A percentile compares a stretch with the other conserved stretches of the same genome.
phyloP scores from a whole-genome alignment of 257 asterid species.

The Oldenlandia corymbosa region DNA sequence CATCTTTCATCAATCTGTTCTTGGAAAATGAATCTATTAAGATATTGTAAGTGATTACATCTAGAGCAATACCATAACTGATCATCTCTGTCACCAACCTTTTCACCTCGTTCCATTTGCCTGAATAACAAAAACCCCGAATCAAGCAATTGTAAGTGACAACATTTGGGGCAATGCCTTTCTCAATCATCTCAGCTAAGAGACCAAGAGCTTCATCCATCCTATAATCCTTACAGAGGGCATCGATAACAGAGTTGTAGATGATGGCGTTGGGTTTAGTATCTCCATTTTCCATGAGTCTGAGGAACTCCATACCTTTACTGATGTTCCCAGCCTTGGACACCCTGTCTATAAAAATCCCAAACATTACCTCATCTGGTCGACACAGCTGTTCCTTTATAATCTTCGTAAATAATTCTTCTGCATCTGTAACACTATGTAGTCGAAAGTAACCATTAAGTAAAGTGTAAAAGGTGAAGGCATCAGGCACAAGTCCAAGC shows the following conservation, averaged over 20 bases:
- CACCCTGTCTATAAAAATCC: slow-evolving; percentile 24
- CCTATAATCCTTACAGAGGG: slow-evolving; percentile 24
- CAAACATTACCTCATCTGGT: slow-evolving; percentile 1
- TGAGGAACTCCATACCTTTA: slow-evolving; percentile 14
- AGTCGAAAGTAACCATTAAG: slow-evolving; percentile 21
- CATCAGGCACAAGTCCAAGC: slow-evolving; percentile 18
- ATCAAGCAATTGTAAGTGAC: slow-evolving; percentile 5
- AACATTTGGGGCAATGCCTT: slow-evolving; percentile 15
- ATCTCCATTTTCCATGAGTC: not conserved
- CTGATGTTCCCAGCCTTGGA: slow-evolving; percentile 29
- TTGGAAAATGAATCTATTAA: not conserved
- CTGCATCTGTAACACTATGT: slow-evolving; percentile 14
- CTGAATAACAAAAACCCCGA: not conserved
- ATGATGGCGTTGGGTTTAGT: slow-evolving; percentile 11
- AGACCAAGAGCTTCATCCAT: slow-evolving; percentile 20
- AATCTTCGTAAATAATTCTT: slow-evolving; percentile 24
- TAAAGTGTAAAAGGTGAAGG: slow-evolving; percentile 16
- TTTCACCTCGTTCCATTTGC: slow-evolving; percentile 7
- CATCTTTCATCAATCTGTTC: not conserved
- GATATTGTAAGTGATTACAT: not conserved
- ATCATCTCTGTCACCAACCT: slow-evolving; percentile 1
- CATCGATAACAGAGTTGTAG: slow-evolving; percentile 15
- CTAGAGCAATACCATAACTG: not conserved
- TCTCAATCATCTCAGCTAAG: slow-evolving; percentile 18
- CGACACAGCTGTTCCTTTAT: slow-evolving; percentile 10